Evolutionary conservation across 139 green algal genomes (phyloP).

Genomic region (Diplosphaera chodatii): DNA sequence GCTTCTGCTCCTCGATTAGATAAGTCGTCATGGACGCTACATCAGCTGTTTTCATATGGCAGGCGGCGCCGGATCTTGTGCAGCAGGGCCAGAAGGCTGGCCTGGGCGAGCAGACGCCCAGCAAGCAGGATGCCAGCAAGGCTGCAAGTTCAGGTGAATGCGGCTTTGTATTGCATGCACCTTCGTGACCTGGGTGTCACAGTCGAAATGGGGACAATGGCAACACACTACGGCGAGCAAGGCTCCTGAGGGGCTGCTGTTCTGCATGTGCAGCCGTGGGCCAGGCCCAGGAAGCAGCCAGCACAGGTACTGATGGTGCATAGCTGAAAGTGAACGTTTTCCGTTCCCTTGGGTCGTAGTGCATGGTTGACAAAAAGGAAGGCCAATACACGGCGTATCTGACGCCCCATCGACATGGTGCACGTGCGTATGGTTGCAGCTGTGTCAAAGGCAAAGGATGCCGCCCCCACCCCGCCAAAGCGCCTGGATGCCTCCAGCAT

Average conservation of each 20-base stretch:
- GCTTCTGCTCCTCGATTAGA: background rate
- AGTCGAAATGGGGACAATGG: too few species aligned
- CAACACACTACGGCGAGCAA: too few species aligned
- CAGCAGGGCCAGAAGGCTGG: background rate
- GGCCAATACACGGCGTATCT: too few species aligned
- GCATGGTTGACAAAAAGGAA: too few species aligned
- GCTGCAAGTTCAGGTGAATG: background rate
- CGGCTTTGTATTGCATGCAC: too few species aligned
- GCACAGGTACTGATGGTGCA: background rate
- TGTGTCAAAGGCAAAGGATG: background rate
- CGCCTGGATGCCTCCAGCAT: background rate
- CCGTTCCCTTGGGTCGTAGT: too few species aligned
- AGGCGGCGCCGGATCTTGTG: background rate
- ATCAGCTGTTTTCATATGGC: too few species aligned
- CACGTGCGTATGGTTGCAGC: too few species aligned
- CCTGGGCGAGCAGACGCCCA: background rate
- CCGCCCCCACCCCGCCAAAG: background rate
- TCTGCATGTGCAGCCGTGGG: background rate
- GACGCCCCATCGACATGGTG: too few species aligned
- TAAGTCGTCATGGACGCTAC: background rate
- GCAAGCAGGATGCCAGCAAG: background rate
- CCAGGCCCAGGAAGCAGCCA: background rate
- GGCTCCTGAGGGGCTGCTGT: background rate
- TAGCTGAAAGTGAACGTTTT: too few species aligned
- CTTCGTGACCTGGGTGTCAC: too few species aligned